A percentile compares a stretch with the other conserved stretches of the same genome.
phyloP scores from a whole-genome alignment of 768 basidiomycete species.

The Naganishia friedmannii region DNA sequence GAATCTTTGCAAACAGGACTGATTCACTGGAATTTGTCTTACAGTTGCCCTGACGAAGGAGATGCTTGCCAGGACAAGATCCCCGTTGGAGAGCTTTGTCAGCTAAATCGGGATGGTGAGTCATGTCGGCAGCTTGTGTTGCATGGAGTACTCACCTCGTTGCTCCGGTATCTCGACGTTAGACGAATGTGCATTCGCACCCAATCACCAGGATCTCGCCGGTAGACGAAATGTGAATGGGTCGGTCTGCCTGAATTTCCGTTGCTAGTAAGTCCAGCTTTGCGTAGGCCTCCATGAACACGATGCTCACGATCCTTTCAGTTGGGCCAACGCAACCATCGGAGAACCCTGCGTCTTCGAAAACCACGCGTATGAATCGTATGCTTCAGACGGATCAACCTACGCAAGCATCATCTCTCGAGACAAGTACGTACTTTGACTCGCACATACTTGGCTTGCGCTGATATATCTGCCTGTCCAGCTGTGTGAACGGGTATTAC shows the following conservation, averaged over 20 bases:
- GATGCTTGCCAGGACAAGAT: constrained; percentile 65
- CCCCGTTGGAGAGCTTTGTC: constrained; percentile 66
- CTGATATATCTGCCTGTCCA: constrained; percentile 41
- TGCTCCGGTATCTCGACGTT: neutral
- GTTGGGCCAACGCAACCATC: constrained; percentile 74
- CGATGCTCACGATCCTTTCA: constrained; percentile 43
- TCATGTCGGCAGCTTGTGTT: constrained; percentile 9
- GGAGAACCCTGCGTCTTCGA: constrained; percentile 67
- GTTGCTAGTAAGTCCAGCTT: constrained; percentile 64
- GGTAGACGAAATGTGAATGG: constrained; percentile 74
- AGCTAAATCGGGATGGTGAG: constrained; percentile 81
- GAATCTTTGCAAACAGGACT: neutral
- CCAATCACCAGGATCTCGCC: constrained; percentile 59
- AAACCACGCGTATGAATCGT: constrained; percentile 75
- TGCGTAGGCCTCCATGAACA: neutral
- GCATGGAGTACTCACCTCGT: neutral
- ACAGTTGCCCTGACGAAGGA: constrained; percentile 73
- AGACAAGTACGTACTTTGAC: constrained; percentile 55
- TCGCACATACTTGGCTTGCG: neutral
- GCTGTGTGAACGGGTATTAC: constrained; percentile 70
- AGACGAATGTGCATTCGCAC: constrained; percentile 76
- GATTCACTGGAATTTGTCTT: neutral
- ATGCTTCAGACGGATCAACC: constrained; percentile 59
- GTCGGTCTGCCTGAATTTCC: constrained; percentile 74
- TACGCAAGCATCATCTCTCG: constrained; percentile 78